Percentiles rank a stretch among this genome's conserved stretches.
Evolutionary conservation across 2,329 filamentous ascomycete genomes (phyloP).

Genomic region (Didymosphaeria variabile): DNA sequence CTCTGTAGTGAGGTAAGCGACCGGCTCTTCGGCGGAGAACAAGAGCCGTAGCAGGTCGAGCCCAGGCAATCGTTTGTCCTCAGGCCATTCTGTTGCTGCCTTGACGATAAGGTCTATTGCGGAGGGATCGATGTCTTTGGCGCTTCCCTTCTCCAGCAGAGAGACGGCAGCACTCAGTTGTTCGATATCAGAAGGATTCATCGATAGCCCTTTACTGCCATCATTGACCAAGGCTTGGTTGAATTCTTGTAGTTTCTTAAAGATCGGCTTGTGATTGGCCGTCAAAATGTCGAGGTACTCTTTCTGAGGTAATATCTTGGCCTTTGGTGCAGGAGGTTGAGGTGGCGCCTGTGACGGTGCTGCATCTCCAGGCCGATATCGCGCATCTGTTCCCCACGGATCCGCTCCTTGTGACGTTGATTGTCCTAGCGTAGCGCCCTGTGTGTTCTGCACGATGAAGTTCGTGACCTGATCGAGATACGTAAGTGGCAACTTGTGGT

Average conservation of each 20-base stretch:
- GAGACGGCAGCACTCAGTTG: constrained; percentile 68
- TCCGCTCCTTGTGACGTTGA: constrained; percentile 64
- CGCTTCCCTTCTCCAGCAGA: constrained; percentile 66
- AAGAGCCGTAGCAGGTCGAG: constrained; percentile 89
- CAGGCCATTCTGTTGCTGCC: constrained; percentile 81
- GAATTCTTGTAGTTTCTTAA: constrained; percentile 78
- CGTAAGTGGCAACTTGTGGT: constrained; percentile 85
- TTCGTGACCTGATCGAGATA: constrained; percentile 93
- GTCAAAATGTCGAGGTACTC: constrained; percentile 80
- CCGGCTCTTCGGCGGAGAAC: constrained; percentile 72
- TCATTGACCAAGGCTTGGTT: constrained; percentile 77
- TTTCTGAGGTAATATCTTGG: constrained; percentile 77
- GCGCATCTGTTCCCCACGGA: constrained; percentile 78
- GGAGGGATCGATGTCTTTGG: constrained; percentile 52
- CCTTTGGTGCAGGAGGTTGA: constrained; percentile 51
- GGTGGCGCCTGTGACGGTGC: constrained; percentile 44
- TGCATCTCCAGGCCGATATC: constrained; percentile 78
- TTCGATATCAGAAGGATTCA: constrained; percentile 76
- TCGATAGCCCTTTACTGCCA: constrained; percentile 75
- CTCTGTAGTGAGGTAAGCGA: constrained; percentile 64
- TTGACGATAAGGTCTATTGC: constrained; percentile 73
- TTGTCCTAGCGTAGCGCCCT: constrained; percentile 83
- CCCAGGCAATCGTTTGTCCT: constrained; percentile 79
- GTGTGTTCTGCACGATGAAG: constrained; percentile 90
- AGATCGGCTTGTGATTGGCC: constrained; percentile 74